Evolutionary conservation across 306 rosid genomes (phyloP).

Genomic region (Citrullus colocynthis): DNA sequence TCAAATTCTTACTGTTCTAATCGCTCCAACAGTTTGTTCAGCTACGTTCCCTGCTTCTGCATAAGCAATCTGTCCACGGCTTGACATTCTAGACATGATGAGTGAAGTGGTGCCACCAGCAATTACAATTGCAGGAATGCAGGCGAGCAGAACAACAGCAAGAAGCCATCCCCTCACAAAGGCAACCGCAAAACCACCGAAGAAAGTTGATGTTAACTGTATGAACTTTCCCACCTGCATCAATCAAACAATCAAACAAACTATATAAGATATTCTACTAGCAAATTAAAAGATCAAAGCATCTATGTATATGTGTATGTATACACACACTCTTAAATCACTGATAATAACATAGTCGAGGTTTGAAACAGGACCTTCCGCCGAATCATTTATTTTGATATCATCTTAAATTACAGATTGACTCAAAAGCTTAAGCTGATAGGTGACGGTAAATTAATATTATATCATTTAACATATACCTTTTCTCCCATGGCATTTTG

Average conservation of each 20-base stretch:
- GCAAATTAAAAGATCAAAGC: not conserved
- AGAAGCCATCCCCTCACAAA: slow-evolving; percentile 64
- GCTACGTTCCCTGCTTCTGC: slow-evolving; percentile 79
- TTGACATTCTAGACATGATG: slow-evolving; percentile 44
- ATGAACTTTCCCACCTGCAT: slow-evolving; percentile 73
- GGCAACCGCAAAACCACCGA: slow-evolving; percentile 63
- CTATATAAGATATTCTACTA: no score
- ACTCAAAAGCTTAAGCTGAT: no score
- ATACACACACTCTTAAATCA: no score
- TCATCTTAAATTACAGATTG: no score
- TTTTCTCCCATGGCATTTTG: slow-evolving; percentile 93
- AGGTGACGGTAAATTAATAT: no score
- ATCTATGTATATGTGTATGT: no score
- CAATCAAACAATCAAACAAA: slow-evolving; percentile 1
- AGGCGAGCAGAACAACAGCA: slow-evolving; percentile 40
- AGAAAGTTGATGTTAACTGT: slow-evolving; percentile 50
- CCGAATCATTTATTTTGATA: no score
- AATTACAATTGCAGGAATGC: slow-evolving; percentile 45
- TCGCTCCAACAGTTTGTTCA: slow-evolving; percentile 73
- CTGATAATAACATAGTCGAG: no score
- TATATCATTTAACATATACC: slow-evolving; percentile 16
- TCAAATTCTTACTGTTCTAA: slow-evolving; percentile 56
- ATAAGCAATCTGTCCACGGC: slow-evolving; percentile 70
- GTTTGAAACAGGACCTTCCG: no score
- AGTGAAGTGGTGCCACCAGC: slow-evolving; percentile 33